These are phyloP conservation scores for Thalassiosira mediterranea DNA, from an alignment of 352 stramenopile genomes.

Conservation along the genomic window DNA sequence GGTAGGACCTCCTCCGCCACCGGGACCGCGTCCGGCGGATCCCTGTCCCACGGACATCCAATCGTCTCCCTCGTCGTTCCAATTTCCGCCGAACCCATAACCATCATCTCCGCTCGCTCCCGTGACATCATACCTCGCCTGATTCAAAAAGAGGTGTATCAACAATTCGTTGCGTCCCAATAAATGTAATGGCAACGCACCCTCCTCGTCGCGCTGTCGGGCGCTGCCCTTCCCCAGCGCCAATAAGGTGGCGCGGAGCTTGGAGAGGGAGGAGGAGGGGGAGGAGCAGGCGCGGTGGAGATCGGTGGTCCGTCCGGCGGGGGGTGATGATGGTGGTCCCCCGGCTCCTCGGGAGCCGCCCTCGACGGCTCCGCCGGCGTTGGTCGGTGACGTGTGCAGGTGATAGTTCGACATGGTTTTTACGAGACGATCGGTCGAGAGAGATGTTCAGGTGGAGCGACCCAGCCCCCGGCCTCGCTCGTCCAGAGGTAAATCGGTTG, in stretches of 20 bases:
- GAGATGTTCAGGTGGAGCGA: too few relatives aligned
- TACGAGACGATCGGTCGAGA: too few relatives aligned
- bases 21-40: neutral
- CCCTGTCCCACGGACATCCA: constrained; percentile 10
- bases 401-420: too few relatives aligned
- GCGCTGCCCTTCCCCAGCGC: constrained; percentile 28
- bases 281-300: constrained; percentile 47
- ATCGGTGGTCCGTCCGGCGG: constrained; percentile 23
- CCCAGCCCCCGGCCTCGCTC: too few relatives aligned
- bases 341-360: neutral
- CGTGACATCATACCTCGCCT: constrained; percentile 35
- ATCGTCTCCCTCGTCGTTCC: neutral
- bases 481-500: too few relatives aligned
- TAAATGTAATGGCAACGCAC: constrained; percentile 38
- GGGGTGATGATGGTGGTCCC: constrained; percentile 3
- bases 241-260: constrained; percentile 42
- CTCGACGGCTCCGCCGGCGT: too few relatives aligned
- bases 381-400: too few relatives aligned
- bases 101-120: neutral
- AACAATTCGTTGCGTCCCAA: constrained; percentile 46
- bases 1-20: too few relatives aligned
- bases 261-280: too few relatives aligned
- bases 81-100: neutral
- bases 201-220: constrained; percentile 16
- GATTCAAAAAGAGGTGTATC: constrained; percentile 56